phyloP scores from a whole-genome alignment of 768 basidiomycete genomes.

The Phallus indusiatus region DNA sequence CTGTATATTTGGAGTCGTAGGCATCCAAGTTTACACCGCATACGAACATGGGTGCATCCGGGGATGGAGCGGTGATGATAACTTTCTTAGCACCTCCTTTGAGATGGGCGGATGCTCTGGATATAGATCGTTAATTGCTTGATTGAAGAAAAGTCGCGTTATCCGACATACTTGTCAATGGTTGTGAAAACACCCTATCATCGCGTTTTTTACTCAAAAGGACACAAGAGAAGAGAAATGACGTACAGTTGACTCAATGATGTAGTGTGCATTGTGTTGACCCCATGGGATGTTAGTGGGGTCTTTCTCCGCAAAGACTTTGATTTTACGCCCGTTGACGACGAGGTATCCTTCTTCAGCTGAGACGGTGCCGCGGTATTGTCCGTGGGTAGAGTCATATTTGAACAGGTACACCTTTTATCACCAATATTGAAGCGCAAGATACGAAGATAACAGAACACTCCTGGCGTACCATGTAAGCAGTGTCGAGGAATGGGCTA shows the following conservation, averaged over 20 bases:
- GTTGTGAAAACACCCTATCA: constrained; percentile 97
- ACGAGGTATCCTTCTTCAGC: constrained; percentile 84
- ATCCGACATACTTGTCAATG: constrained; percentile 57
- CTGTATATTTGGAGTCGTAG: constrained; percentile 82
- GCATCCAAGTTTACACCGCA: constrained; percentile 90
- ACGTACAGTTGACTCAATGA: constrained; percentile 87
- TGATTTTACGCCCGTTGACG: constrained; percentile 71
- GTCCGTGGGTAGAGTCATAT: constrained; percentile 88
- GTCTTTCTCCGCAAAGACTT: constrained; percentile 78
- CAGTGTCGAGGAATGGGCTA: constrained; percentile 96
- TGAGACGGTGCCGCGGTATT: constrained; percentile 64
- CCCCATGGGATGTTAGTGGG: constrained; percentile 82
- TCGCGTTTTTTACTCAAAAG: too few relatives aligned
- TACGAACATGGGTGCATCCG: constrained; percentile 93
- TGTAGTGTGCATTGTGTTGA: constrained; percentile 74
- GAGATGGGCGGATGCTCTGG: constrained; percentile 80
- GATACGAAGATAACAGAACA: not conserved
- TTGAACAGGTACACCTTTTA: constrained; percentile 95
- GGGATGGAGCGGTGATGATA: constrained; percentile 97
- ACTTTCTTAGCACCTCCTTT: constrained; percentile 99
- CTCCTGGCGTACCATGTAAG: constrained; percentile 72
- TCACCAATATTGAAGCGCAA: too few relatives aligned
- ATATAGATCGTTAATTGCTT: not conserved
- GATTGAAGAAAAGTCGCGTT: constrained; percentile 10
- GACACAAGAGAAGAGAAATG: not conserved